These are phyloP conservation scores for Aspergillus piperis DNA, from an alignment of 2,329 filamentous ascomycete species.

Conservation along the genomic window DNA sequence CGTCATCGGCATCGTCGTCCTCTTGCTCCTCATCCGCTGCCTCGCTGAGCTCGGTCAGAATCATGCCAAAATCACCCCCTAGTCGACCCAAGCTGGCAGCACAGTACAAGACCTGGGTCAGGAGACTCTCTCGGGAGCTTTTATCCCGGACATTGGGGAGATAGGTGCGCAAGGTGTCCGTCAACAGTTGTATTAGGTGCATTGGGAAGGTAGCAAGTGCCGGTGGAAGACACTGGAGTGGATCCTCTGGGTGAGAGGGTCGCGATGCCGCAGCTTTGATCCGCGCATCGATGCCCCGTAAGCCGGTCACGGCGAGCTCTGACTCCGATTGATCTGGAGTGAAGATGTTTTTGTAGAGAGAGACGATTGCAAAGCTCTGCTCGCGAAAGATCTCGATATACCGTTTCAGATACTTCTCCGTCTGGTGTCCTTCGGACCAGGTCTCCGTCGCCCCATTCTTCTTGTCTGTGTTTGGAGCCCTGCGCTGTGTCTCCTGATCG, in stretches of 20 bases:
- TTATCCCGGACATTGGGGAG: slow-evolving; percentile 80
- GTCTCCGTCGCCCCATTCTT: slow-evolving; percentile 24
- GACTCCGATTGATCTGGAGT: slow-evolving; percentile 55
- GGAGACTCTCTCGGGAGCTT: slow-evolving; percentile 76
- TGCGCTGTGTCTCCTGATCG: slow-evolving; percentile 71
- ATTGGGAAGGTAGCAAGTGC: slow-evolving; percentile 81
- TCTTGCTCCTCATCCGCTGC: slow-evolving; percentile 28
- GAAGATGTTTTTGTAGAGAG: slow-evolving; percentile 91
- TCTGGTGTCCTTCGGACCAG: slow-evolving; percentile 73
- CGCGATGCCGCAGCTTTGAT: slow-evolving; percentile 26
- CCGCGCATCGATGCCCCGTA: slow-evolving; percentile 33
- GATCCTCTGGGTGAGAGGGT: slow-evolving; percentile 29
- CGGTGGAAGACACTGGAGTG: slow-evolving; percentile 63
- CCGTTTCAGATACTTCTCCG: slow-evolving; percentile 87
- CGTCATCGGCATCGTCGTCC: slow-evolving; percentile 40
- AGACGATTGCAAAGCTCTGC: slow-evolving; percentile 93
- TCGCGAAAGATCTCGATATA: slow-evolving; percentile 98
- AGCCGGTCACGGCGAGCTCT: slow-evolving; percentile 28
- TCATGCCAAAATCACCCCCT: slow-evolving; percentile 88
- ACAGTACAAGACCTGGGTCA: slow-evolving; percentile 92
- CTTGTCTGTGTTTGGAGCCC: slow-evolving; percentile 35
- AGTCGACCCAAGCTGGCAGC: slow-evolving; percentile 86
- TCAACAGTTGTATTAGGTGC: slow-evolving; percentile 77
- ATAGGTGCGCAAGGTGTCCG: slow-evolving; percentile 73
- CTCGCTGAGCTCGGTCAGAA: slow-evolving; percentile 65